These are phyloP conservation scores for Aspergillus ochraceoroseus DNA, from an alignment of 2,329 filamentous ascomycete species.

Conservation along the genomic window DNA sequence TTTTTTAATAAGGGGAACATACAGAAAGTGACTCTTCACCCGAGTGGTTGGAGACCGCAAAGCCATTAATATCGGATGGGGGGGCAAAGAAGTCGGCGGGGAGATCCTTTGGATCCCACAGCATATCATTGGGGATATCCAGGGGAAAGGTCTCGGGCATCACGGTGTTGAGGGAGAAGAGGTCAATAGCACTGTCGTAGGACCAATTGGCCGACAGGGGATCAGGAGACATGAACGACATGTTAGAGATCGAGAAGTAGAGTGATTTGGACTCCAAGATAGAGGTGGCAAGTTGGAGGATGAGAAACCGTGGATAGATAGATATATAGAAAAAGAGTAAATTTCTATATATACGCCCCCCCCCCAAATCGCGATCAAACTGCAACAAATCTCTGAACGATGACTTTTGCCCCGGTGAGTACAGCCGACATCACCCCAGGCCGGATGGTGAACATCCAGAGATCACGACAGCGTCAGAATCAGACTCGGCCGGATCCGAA, in stretches of 20 bases:
- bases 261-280: neutral
- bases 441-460: constrained; percentile 23
- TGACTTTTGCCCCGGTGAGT: constrained; percentile 18
- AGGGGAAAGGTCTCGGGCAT: constrained; percentile 30
- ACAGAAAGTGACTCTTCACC: constrained; percentile 29
- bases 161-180: constrained; percentile 32
- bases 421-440: constrained; percentile 25
- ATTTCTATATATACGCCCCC: too few species aligned
- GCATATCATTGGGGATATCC: constrained; percentile 30
- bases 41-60: constrained; percentile 28
- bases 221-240: constrained; percentile 25
- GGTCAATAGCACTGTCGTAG: constrained; percentile 34
- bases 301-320: too few species aligned
- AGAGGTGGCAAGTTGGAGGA: neutral
- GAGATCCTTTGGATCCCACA: constrained; percentile 30
- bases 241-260: neutral
- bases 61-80: constrained; percentile 31
- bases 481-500: constrained; percentile 25
- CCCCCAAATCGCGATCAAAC: too few species aligned
- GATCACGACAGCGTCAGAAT: constrained; percentile 4
- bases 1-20: constrained; percentile 20
- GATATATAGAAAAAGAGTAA: too few species aligned
- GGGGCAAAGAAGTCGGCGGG: constrained; percentile 30
- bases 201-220: constrained; percentile 36
- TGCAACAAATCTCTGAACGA: constrained; percentile 8